Percentiles rank a stretch among this genome's conserved stretches.
Conservation (phyloP, 352 stramenopile genomes). For the Pythium insidiosum region DNA sequence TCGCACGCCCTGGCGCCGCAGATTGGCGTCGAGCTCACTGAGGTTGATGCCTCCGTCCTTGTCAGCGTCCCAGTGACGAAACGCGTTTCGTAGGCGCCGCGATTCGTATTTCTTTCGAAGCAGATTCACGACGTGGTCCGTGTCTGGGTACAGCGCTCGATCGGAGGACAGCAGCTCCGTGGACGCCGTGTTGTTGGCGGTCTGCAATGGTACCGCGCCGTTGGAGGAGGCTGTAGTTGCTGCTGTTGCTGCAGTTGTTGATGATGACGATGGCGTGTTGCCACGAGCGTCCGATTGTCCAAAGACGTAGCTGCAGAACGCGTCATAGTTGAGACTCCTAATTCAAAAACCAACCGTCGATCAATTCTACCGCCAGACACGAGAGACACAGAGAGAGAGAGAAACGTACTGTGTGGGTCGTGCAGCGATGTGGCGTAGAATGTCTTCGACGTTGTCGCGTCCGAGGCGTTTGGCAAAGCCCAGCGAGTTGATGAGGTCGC, state of each 20-base stretch:
- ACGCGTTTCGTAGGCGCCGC: conserved; percentile 27
- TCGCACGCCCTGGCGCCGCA: conserved; percentile 30
- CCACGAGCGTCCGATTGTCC: too few relatives aligned
- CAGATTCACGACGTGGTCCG: conserved; percentile 27
- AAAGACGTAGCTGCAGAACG: conserved; percentile 35
- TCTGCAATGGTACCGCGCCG: neutral
- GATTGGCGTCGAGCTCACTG: conserved; percentile 32
- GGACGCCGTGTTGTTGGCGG: conserved; percentile 1
- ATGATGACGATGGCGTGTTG: neutral
- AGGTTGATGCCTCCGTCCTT: conserved; percentile 41
- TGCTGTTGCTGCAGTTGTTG: neutral
- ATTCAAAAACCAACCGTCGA: too few relatives aligned
- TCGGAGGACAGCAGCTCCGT: conserved; percentile 6
- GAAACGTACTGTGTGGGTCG: conserved; percentile 21
- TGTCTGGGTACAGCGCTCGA: conserved; percentile 21
- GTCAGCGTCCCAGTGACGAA: conserved; percentile 52
- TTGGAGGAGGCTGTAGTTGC: neutral
- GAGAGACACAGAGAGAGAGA: too few relatives aligned
- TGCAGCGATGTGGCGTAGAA: conserved; percentile 27
- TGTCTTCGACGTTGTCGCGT: conserved; percentile 20
- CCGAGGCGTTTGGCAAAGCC: conserved; percentile 28
- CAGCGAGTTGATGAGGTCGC: conserved; percentile 31
- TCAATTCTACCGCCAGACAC: too few relatives aligned
- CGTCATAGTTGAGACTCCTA: conserved; percentile 35
- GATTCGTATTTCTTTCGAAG: conserved; percentile 43